These are phyloP conservation scores for Citrus glauca DNA, from an alignment of 345 rosid species.

Conservation along the genomic window DNA sequence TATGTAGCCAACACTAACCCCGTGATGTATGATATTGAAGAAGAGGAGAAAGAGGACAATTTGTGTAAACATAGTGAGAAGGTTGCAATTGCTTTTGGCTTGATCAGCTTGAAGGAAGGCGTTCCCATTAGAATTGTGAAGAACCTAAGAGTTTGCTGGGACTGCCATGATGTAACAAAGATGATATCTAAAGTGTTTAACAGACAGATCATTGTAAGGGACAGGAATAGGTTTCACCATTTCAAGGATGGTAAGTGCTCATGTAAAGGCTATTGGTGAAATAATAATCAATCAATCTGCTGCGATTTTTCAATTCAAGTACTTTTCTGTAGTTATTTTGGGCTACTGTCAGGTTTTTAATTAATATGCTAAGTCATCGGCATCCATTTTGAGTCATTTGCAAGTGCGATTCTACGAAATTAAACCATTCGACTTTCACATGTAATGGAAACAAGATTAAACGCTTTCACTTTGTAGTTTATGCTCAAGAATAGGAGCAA, in stretches of 20 bases:
- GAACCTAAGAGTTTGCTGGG: conserved; percentile 79
- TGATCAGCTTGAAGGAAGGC: conserved; percentile 51
- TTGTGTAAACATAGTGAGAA: conserved; percentile 69
- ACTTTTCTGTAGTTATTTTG: no score
- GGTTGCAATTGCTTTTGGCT: conserved; percentile 56
- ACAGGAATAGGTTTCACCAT: conserved; percentile 58
- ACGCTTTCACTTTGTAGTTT: not conserved
- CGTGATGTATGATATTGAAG: conserved; percentile 71
- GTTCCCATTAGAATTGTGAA: conserved; percentile 58
- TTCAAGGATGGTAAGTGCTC: conserved; percentile 61
- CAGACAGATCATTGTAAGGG: conserved; percentile 64
- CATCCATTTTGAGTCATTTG: no score
- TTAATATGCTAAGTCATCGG: not conserved
- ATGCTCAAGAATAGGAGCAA: no score
- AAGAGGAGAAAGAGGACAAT: conserved; percentile 69
- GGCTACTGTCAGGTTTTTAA: not conserved
- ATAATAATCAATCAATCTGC: not conserved
- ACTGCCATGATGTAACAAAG: conserved; percentile 58
- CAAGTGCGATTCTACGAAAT: no score
- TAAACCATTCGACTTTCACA: no score
- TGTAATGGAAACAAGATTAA: not conserved
- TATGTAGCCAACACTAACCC: conserved; percentile 52
- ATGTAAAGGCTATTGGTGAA: conserved; percentile 62
- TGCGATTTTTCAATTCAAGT: not conserved
- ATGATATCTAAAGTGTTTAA: conserved; percentile 51